Base-by-base conservation (phyloP, 139 green algal species). In the Chlorella sp. region DNA sequence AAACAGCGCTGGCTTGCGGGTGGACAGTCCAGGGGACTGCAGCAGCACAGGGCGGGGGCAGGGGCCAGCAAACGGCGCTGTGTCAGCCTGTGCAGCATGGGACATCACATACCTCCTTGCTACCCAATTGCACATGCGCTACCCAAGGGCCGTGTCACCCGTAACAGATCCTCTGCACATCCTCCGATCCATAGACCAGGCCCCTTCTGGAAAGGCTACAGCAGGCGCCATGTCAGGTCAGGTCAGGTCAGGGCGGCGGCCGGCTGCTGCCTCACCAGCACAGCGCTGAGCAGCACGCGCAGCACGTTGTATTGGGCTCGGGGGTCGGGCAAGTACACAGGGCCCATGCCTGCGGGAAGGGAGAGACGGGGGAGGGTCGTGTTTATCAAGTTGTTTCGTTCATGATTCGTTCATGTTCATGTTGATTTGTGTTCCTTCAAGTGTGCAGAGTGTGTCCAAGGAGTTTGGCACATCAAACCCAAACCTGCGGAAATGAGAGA, bases 221-320 rank as follows among this genome's bases (percentile, higher is more conserved):
- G 64, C 21, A 71, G 21, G 64, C 64, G n/a, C n/a, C n/a, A n/a
- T n/a, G n/a, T 32, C 21, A 5, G 11, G 2, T 2, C 64, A 71
- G 11, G 64, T 26, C 64, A 18, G 64, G 22, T 71, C 7, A 28
- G 22, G 64, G 11, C 11, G 2, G 64, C 64, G 16, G 64, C 36
- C 64, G 11, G 64, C 64, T n/a, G 64, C 36, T 14, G 11, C 11
- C 64, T n/a, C 34, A 66, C 84, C 84, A 69, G 66, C 12, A 93
- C 18, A 11, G 86, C 92, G 15, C 92, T 75, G 26, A 97, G 86
- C 19, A 96, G n/a, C 19, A 95, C 91, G 22, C 92, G 92, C 24
- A 97, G 91, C 89, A 91, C 93, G 77, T 78, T 93, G 93, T 93
- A 96, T 64, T 93, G 91, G 12, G 57, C 88, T 36, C 85, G 85